A percentile compares a stretch with the other conserved stretches of the same genome.
phyloP scores from a whole-genome alignment of 2,329 filamentous ascomycete species.

The Penicillium sp. region DNA sequence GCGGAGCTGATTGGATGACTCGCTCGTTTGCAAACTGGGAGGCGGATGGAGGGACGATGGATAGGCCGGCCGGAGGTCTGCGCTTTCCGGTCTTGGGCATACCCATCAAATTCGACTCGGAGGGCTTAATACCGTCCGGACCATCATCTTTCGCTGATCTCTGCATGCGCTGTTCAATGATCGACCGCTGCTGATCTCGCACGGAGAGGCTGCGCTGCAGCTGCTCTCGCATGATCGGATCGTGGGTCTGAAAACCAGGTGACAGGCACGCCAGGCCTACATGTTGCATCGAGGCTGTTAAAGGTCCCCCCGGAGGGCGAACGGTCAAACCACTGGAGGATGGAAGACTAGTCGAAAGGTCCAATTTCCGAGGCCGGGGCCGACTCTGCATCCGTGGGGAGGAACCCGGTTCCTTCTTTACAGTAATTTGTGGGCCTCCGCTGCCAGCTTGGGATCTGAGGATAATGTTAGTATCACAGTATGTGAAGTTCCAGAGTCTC shows the following conservation, averaged over 20 bases:
- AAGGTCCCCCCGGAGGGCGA: constrained; percentile 63
- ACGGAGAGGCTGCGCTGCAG: constrained; percentile 91
- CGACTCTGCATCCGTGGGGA: constrained; percentile 69
- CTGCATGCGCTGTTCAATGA: constrained; percentile 88
- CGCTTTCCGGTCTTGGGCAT: constrained; percentile 41
- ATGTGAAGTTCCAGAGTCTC: neutral
- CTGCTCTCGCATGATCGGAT: constrained; percentile 95
- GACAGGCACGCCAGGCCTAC: constrained; percentile 92
- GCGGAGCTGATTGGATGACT: constrained; percentile 92
- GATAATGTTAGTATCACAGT: neutral
- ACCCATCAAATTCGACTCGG: constrained; percentile 45
- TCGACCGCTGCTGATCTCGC: constrained; percentile 86
- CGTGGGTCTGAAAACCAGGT: constrained; percentile 91
- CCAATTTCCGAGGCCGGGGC: constrained; percentile 47
- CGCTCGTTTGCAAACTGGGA: constrained; percentile 90
- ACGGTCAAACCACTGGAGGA: constrained; percentile 54
- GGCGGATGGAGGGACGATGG: constrained; percentile 91
- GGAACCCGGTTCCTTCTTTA: constrained; percentile 87
- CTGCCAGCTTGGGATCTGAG: constrained; percentile 41
- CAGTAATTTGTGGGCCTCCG: constrained; percentile 73
- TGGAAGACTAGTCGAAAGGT: constrained; percentile 45
- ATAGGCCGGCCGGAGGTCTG: constrained; percentile 77
- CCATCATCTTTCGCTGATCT: constrained; percentile 80
- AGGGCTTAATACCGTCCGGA: constrained; percentile 57
- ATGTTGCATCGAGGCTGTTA: constrained; percentile 83